Percentiles rank a stretch among this genome's conserved stretches.
These are phyloP conservation scores for Mucor sp. DNA, from an alignment of 371 early-diverging fungal species.

Conservation along the genomic window DNA sequence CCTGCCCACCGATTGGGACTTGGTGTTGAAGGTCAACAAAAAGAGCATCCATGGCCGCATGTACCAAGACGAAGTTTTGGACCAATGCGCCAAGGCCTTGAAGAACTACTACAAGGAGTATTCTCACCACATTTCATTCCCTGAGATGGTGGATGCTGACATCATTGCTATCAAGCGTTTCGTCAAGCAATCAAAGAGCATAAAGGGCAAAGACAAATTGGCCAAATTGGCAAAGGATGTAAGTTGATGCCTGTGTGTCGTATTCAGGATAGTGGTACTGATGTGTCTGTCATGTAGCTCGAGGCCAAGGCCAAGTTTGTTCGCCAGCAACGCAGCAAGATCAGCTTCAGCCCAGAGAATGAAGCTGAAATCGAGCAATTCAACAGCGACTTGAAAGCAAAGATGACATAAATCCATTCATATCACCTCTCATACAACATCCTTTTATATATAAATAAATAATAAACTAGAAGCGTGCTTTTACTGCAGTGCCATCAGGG, in stretches of 20 bases:
- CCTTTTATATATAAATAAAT: background rate
- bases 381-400: constrained; percentile 34
- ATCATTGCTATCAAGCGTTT: constrained; percentile 69
- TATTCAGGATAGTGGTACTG: background rate
- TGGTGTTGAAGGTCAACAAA: constrained; percentile 76
- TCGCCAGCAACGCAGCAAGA: constrained; percentile 56
- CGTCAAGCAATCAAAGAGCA: constrained; percentile 60
- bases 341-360: constrained; percentile 73
- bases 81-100: constrained; percentile 72
- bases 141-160: constrained; percentile 82
- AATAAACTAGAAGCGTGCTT: background rate
- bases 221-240: constrained; percentile 78
- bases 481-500: background rate
- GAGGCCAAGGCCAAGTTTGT: constrained; percentile 73
- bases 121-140: constrained; percentile 82
- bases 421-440: background rate
- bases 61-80: constrained; percentile 79
- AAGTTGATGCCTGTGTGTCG: background rate
- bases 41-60: constrained; percentile 79
- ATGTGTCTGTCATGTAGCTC: constrained; percentile 29
- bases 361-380: constrained; percentile 52
- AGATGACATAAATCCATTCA: constrained; percentile 11
- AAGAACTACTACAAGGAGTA: constrained; percentile 72
- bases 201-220: constrained; percentile 75
- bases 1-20: constrained; percentile 81